These are phyloP conservation scores for Acanthamoeba triangularis DNA, from an alignment of 208 protist species.

Conservation along the genomic window DNA sequence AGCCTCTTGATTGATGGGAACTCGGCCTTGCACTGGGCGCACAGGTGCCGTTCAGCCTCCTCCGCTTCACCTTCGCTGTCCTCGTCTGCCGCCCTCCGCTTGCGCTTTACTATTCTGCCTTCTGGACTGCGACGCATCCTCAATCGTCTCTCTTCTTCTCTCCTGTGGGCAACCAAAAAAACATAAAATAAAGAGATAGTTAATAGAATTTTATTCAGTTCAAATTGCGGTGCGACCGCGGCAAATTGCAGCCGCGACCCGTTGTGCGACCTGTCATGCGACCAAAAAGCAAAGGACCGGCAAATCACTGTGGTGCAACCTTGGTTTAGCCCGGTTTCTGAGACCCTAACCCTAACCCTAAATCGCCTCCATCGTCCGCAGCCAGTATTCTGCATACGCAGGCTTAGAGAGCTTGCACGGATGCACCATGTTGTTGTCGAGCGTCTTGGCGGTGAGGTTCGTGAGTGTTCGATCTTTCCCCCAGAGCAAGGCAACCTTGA, in stretches of 20 bases:
- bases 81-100: too few relatives aligned
- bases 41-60: neutral
- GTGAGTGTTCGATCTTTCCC: too few relatives aligned
- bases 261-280: neutral
- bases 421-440: too few relatives aligned
- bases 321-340: neutral
- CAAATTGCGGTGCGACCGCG: too few relatives aligned
- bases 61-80: neutral
- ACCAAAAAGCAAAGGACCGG: neutral
- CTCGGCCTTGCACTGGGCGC: neutral
- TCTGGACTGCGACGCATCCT: neutral
- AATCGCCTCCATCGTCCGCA: neutral
- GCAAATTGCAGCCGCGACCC: neutral
- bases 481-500: too few relatives aligned
- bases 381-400: too few relatives aligned
- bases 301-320: conserved; percentile 31
- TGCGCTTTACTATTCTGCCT: too few relatives aligned
- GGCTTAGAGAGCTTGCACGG: too few relatives aligned
- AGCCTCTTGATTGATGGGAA: neutral
- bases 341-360: conserved; percentile 38
- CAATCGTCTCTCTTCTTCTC: too few relatives aligned
- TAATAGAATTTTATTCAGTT: neutral
- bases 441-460: too few relatives aligned
- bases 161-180: too few relatives aligned
- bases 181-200: too few relatives aligned